Evolutionary conservation across 345 rosid genomes (phyloP), one percentile per base, ranked within the genome.

Genomic region (Diplotaxis tenuifolia): DNA sequence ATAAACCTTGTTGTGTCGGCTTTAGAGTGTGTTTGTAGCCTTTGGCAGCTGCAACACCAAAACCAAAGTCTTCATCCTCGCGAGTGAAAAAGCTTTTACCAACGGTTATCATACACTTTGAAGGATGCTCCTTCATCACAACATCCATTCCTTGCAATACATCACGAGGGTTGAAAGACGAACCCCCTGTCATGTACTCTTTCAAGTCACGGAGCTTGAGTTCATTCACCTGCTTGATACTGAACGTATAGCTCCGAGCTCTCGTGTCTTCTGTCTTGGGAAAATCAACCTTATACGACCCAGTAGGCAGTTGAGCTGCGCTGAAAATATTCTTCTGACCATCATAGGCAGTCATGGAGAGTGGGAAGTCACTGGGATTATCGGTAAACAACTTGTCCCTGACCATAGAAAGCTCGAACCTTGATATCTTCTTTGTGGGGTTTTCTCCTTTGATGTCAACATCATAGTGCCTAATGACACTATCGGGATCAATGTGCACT

Each of bases 111-210:
- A 89, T 89, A 61, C 47, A 73, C 75, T 72, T 80, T 2, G 79
- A 47, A 7, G 96, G 91, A 71, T 93, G 88, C 84, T 93, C 98
- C 80, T 93, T 93, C 96, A 93, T 83, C 50, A 93, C 93, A 10
- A 93, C 83, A 83, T 93, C 97, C 90, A 93, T 74, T 16, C 91
- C 97, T 78, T 91, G 98, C 80, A 93, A 65, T 16, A 91, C 83
- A 29, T 91, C 96, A 32, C 96, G 91, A 4, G 98, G 97, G 4
- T 78, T 27, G 0, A 77, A 56, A 20, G 67, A 42, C 2, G 75
- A 71, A 0, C 58, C 31, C 23, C 89, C 88, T 0, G 65, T 63
- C 65, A 86, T 75, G 76, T 91, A 93, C 28, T 86, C 90, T 78
- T 72, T 79, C 88, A 93, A 67, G 69, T 87, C 82, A 55, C 75